Percentiles rank a stretch among this genome's conserved stretches.
phyloP scores from a whole-genome alignment of 768 basidiomycete species.

The Dacryopinax spathularia region DNA sequence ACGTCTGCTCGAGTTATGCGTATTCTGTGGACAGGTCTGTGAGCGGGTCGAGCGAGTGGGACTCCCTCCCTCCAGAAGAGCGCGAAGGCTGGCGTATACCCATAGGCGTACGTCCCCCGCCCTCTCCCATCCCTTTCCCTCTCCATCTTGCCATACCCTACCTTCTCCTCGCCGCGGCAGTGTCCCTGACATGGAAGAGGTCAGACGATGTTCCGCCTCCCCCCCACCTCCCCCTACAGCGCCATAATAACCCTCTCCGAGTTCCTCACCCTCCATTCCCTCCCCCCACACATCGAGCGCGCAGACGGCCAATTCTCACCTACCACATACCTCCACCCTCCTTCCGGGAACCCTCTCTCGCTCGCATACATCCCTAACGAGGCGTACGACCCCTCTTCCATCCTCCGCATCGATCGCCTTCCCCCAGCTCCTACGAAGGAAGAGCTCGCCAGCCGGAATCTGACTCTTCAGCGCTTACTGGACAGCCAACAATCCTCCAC shows the following conservation, averaged over 20 bases:
- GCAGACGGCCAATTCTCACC: background rate
- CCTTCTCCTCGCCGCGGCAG: conserved; percentile 8
- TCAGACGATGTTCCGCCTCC: conserved; percentile 12
- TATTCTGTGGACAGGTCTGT: conserved; percentile 8
- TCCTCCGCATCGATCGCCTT: background rate
- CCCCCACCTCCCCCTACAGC: background rate
- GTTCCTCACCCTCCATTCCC: conserved; percentile 10
- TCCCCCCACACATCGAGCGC: conserved; percentile 3
- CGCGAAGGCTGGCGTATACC: background rate
- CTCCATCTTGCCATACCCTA: background rate
- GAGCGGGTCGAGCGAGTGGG: background rate
- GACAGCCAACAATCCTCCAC: background rate
- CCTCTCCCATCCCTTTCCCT: background rate
- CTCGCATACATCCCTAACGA: background rate
- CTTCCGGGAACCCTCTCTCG: background rate
- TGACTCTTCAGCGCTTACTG: background rate
- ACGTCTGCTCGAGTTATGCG: conserved; percentile 9
- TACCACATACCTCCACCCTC: background rate
- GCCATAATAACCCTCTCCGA: conserved; percentile 8
- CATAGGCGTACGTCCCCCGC: background rate
- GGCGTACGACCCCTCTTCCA: background rate
- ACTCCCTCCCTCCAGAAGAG: background rate
- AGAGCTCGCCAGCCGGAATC: background rate
- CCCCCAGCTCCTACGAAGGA: background rate
- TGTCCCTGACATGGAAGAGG: conserved; percentile 6